A percentile compares a stretch with the other conserved stretches of the same genome.
These are phyloP conservation scores for Coemansia sp. DNA, from an alignment of 192 early-diverging fungal genomes.

Conservation along the genomic window DNA sequence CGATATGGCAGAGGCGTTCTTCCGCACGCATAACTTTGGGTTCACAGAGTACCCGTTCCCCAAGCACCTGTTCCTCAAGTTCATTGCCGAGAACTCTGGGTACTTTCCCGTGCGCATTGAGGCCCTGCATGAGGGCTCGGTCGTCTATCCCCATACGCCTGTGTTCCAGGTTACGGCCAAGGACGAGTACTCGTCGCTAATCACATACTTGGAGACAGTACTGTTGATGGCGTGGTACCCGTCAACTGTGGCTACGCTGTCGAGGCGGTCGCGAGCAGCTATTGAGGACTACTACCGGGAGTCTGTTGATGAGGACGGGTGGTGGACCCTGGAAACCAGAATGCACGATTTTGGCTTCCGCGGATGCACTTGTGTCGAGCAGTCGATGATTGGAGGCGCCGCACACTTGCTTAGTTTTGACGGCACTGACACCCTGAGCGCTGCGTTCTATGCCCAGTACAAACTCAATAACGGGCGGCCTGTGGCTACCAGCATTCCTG, in stretches of 20 bases:
- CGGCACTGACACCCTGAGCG: conserved; percentile 78
- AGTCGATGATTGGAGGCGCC: conserved; percentile 80
- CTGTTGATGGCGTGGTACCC: conserved; percentile 88
- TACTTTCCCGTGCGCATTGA: conserved; percentile 85
- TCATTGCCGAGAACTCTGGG: conserved; percentile 76
- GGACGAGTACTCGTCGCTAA: conserved; percentile 67
- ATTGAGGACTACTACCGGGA: conserved; percentile 62
- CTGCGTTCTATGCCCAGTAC: conserved; percentile 77
- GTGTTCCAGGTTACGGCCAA: conserved; percentile 79
- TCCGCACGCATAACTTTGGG: conserved; percentile 71
- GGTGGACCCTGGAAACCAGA: conserved; percentile 59
- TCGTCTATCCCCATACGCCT: conserved; percentile 75
- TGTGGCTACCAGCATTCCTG: conserved; percentile 75
- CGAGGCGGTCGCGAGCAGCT: conserved; percentile 60
- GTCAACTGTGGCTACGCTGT: conserved; percentile 79
- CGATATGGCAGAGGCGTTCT: conserved; percentile 64
- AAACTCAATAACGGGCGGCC: conserved; percentile 71
- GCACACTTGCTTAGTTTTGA: conserved; percentile 83
- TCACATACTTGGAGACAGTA: conserved; percentile 82
- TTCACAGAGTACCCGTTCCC: conserved; percentile 71
- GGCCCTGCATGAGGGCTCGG: conserved; percentile 77
- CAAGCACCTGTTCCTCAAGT: conserved; percentile 69
- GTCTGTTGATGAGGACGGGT: conserved; percentile 62
- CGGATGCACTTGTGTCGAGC: conserved; percentile 80
- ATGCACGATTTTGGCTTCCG: conserved; percentile 95